Conservation (phyloP, 2,329 filamentous ascomycete species). For the Blumeria graminis region DNA sequence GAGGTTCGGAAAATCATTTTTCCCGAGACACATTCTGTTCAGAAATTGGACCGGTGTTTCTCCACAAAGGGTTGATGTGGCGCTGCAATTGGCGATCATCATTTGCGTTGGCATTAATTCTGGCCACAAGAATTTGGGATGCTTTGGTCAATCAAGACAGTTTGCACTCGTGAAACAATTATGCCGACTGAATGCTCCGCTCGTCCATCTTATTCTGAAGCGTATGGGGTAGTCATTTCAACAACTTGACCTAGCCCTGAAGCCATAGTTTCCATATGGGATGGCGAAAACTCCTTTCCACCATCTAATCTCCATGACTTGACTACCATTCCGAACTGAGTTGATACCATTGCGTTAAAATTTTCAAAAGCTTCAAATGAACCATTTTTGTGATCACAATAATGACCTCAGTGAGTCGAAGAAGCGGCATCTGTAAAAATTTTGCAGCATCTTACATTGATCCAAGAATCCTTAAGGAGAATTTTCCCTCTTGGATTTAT, state of each 20-base stretch:
- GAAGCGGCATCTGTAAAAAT: not conserved
- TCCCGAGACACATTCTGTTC: not conserved
- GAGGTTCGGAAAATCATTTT: not conserved
- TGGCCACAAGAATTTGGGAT: not conserved
- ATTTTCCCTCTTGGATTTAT: not conserved
- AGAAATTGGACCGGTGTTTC: not conserved
- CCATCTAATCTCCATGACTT: not conserved
- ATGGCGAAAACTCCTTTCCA: not conserved
- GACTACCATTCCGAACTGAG: not conserved
- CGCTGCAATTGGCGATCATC: not conserved
- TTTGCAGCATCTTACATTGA: not conserved
- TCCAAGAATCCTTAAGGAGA: not conserved
- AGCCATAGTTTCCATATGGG: not conserved
- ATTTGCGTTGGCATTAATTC: not conserved
- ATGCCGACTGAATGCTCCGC: not conserved
- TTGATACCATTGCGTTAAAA: not conserved
- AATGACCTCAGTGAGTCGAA: not conserved
- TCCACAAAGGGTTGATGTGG: not conserved
- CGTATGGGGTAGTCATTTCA: not conserved
- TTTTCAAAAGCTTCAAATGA: not conserved
- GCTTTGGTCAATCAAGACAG: not conserved
- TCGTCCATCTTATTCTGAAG: not conserved
- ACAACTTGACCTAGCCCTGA: not conserved
- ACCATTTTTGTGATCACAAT: not conserved
- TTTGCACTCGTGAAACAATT: not conserved